Base-by-base conservation (phyloP, 352 stramenopile genomes). In the Globisporangium middletonii region DNA sequence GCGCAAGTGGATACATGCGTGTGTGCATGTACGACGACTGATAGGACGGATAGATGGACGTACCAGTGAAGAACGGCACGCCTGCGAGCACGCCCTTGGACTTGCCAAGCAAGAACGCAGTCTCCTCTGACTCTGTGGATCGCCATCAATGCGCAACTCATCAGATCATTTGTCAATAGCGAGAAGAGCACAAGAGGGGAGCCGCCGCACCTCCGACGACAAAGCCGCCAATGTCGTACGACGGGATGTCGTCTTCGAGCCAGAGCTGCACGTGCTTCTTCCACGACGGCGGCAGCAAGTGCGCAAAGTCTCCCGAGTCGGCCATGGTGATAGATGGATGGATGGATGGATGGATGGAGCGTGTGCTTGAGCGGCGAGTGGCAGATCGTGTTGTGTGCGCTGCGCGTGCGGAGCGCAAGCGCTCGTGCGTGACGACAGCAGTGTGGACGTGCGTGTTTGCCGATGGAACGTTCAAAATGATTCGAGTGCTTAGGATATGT, bases 201-300 rank as follows among this genome's bases (percentile, higher is more conserved):
- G 13, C 16, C 7, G 26, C 66, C 55, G 57, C 55, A 78, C 70
- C 79, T 52, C 97, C 97, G 16, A 99, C 97, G n/a, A 99, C 96
- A 58, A 98, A 97, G 57, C 97, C 97, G 51, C 97, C 96, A 18
- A 99, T 96, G 76, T 99, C 96, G 64, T 98, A 98, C 47, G 77
- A 91, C 23, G 96, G 96, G 53, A 98, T 96, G 76, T 99, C 97
- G 64, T 98, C 95, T 64, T 97, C 77, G 2, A 99, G 75, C 95
- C 95, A 99, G n/a, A 88, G 71, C 62, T 92, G 79, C 50, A 96
- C 86, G 67, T 94, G 72, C 60, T 88, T 89, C 67, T 90, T 89
- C 83, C 83, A 94, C 35, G 81, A 79, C 12, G 83, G 81, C 16
- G 83, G 83, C 30, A 94, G 62, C 26, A 91, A 60, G 65, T 89